Evolutionary conservation across 2,329 filamentous ascomycete genomes (phyloP).

Genomic region (Ophiostoma populinum): DNA sequence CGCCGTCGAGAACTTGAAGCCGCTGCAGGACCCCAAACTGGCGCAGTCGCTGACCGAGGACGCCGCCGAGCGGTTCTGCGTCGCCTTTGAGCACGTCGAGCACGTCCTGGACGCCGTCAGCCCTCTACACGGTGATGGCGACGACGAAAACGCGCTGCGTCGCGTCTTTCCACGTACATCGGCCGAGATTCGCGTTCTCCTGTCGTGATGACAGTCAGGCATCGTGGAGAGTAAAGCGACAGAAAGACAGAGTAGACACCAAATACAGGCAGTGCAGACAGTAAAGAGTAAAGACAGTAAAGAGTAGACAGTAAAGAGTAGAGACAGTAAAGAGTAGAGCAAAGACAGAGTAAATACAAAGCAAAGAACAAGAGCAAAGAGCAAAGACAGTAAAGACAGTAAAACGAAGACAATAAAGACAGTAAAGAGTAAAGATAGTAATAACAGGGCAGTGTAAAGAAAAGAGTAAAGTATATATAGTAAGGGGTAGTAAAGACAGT

Average conservation of each 20-base stretch:
- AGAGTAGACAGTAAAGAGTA: no score
- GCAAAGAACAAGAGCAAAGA: background rate
- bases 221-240: background rate
- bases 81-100: conserved; percentile 55
- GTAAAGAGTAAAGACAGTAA: background rate
- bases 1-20: conserved; percentile 63
- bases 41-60: conserved; percentile 64
- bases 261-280: no score
- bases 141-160: conserved; percentile 19
- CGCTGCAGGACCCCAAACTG: conserved; percentile 53
- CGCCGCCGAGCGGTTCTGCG: conserved; percentile 69
- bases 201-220: conserved; percentile 28
- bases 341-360: background rate
- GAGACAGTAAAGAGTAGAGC: background rate
- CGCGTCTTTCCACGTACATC: conserved; percentile 40
- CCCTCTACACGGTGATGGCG: conserved; percentile 15
- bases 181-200: conserved; percentile 40
- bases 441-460: background rate
- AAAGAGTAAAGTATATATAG: background rate
- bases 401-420: background rate
- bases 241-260: background rate
- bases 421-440: background rate
- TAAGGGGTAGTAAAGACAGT: background rate
- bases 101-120: conserved; percentile 28
- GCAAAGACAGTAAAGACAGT: background rate